Base-by-base conservation (phyloP, 371 early-diverging fungal species). In the Homolaphlyctis polyrhiza region DNA sequence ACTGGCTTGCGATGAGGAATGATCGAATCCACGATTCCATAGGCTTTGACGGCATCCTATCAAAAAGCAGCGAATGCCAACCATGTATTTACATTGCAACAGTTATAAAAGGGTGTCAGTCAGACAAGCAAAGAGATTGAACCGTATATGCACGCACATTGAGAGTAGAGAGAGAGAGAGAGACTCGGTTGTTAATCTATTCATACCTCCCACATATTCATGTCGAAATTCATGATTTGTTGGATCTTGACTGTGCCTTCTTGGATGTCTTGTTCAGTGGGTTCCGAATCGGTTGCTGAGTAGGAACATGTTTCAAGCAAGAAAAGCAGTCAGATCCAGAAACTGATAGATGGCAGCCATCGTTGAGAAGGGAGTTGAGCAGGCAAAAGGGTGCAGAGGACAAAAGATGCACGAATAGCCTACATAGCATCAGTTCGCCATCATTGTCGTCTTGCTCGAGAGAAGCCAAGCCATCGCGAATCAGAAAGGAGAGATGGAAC, bases 401-500 rank as follows among this genome's bases (percentile, higher is more conserved):
- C n/a, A n/a, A n/a, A n/a, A n/a, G n/a, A n/a, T n/a, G n/a, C n/a
- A n/a, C n/a, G 39, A 39, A 8, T 11, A 39, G 18, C 39, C 11
- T 18, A 39, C 39, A 11, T 18, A 39, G 39, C 39, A 39, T 39
- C 39, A 39, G 39, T 8, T 55, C 35, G 55, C 55, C 55, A 2
- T 58, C 75, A 35, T 67, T 71, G 49, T 61, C 71, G 43, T 48
- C n/a, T n/a, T n/a, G 62, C 23, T 64, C 61, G 28, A 96, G 87
- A 54, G 72, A 77, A 11, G 85, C 95, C 47, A 80, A 85, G 5
- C 91, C 93, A 57, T 91, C 95, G 54, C 91, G 82, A 21, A 94
- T 84, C 48, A 97, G 75, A 67, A 96, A 96, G 6, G 95, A 90
- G 11, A 95, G 80, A 66, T 95, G 93, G 66, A 97, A 97, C 57